Conservation (phyloP, 768 basidiomycete genomes). For the Porphyrellus cyaneotinctus region DNA sequence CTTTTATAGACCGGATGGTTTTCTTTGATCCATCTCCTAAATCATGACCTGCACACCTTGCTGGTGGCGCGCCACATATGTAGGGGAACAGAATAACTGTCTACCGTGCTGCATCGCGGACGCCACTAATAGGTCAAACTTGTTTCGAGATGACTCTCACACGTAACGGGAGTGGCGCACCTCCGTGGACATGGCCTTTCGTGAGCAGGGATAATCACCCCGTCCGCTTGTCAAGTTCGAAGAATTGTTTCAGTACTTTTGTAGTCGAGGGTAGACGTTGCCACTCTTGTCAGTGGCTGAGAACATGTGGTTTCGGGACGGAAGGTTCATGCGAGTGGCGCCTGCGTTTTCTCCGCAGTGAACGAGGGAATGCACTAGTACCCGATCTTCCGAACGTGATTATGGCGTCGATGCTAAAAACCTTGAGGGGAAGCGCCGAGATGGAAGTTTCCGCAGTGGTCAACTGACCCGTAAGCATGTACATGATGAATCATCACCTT, state of each 20-base stretch:
- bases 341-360: slow-evolving; percentile 3
- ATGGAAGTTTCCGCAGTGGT: background rate
- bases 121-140: slow-evolving; percentile 2
- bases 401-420: slow-evolving; percentile 10
- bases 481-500: background rate
- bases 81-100: background rate
- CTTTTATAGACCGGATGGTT: background rate
- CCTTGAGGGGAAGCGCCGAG: slow-evolving; percentile 2
- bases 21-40: background rate
- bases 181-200: slow-evolving; percentile 13
- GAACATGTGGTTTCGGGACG: slow-evolving; percentile 23
- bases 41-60: slow-evolving; percentile 6
- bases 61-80: slow-evolving; percentile 14
- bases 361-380: slow-evolving; percentile 1
- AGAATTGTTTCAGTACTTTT: slow-evolving; percentile 3
- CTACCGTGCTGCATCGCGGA: background rate
- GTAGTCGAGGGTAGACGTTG: slow-evolving; percentile 4
- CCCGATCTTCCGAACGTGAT: slow-evolving; percentile 1
- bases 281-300: slow-evolving; percentile 19
- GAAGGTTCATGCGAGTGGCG: slow-evolving; percentile 18
- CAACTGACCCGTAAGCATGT: background rate
- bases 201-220: slow-evolving; percentile 6
- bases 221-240: background rate
- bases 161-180: slow-evolving; percentile 22
- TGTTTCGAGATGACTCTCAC: slow-evolving; percentile 5